These are phyloP conservation scores for Simplicillium aogashimaense DNA, from an alignment of 2,329 filamentous ascomycete species.

Conservation along the genomic window DNA sequence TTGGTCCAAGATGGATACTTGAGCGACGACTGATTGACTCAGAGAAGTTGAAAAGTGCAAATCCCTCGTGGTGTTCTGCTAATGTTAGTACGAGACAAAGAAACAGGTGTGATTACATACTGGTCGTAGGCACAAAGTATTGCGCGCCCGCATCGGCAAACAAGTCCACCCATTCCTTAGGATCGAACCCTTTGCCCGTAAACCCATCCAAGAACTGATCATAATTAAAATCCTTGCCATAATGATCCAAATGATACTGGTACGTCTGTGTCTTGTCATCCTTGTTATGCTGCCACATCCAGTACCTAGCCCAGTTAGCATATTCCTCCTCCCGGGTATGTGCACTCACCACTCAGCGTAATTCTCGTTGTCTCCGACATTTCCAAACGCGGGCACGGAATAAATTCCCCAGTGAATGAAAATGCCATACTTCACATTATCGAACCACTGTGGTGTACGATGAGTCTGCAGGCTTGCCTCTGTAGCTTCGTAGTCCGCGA, in stretches of 20 bases:
- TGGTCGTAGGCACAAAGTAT: constrained; percentile 36
- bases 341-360: constrained; percentile 30
- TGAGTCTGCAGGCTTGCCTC: constrained; percentile 22
- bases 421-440: constrained; percentile 46
- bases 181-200: constrained; percentile 36
- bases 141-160: constrained; percentile 40
- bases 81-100: constrained; percentile 18
- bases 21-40: constrained; percentile 24
- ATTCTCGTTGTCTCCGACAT: constrained; percentile 25
- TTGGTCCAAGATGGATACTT: constrained; percentile 23
- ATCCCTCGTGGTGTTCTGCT: constrained; percentile 35
- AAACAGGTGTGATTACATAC: constrained; percentile 11
- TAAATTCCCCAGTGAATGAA: constrained; percentile 53
- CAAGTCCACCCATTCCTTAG: constrained; percentile 43
- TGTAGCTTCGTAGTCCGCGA: background rate
- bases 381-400: constrained; percentile 45
- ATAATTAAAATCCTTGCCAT: constrained; percentile 40
- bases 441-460: constrained; percentile 41
- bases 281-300: constrained; percentile 4
- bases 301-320: constrained; percentile 1
- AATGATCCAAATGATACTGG: constrained; percentile 38
- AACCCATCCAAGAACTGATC: constrained; percentile 47
- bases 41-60: constrained; percentile 25
- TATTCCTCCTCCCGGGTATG: background rate
- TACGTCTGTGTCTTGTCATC: constrained; percentile 16